Evolutionary conservation across 2,329 filamentous ascomycete species (phyloP), one percentile per base, ranked within the genome.

Genomic region (Zarea fungicola): DNA sequence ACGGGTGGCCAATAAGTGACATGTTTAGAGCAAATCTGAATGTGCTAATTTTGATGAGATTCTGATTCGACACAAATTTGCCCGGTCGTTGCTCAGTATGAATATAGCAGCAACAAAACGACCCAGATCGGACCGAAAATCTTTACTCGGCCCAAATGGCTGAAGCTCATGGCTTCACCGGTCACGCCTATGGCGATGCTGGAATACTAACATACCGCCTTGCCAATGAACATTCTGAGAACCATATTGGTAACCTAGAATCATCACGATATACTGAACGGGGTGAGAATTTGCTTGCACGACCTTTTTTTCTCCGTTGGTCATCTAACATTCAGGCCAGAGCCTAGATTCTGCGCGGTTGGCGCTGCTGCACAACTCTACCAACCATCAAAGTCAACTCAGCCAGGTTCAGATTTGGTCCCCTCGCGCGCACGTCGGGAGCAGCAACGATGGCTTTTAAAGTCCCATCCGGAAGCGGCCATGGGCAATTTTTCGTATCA

Each of bases 361-460:
- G 66, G 66, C 9, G 58, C 62, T 11, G 57, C 59, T 16, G 59
- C 60, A n/a, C 58, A 68, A 41, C 52, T 68, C 2, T 70, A 68
- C 50, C 58, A 64, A 9, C 55, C 64, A 14, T 65, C 64, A 16
- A 67, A 56, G 42, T 49, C 54, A 5, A 45, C 53, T 10, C n/a
- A 54, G 6, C 58, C 60, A 0, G 52, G 58, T 10, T 32, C 46
- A 18, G 56, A 59, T n/a, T 60, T 60, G 6, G 55, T 55, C 3
- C 50, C 63, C 4, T 64, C 62, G 60, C 49, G 60, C 48, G 59
- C 61, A 54, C 58, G 64, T 21, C 58, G 63, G 49, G 52, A 60
- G 5, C 73, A 77, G 50, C 65, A 64, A 42, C 67, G 67, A 63
- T 81, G 76, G 76, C 69, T 82, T 4, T 58, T 71, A 37, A 73